These are phyloP conservation scores for Punctularia strigosozonata DNA, from an alignment of 768 basidiomycete species.

Conservation along the genomic window DNA sequence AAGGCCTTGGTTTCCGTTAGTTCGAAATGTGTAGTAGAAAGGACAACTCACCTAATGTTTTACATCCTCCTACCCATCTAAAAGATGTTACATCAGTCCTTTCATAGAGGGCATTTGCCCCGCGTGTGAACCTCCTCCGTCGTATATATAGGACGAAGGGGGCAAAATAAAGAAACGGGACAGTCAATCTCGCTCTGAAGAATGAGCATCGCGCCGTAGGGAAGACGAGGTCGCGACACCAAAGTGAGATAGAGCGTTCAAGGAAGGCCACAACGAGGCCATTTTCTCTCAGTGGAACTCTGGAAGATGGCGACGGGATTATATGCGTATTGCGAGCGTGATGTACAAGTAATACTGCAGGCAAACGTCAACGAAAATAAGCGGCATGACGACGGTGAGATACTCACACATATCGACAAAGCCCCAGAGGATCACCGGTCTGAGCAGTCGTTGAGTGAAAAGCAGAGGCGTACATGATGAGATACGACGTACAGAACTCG, in stretches of 20 bases:
- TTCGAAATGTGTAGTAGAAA: too few species aligned
- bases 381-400: neutral
- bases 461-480: neutral
- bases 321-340: too few species aligned
- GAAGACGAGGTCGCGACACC: conserved; percentile 50
- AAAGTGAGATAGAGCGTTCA: conserved; percentile 72
- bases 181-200: conserved; percentile 60
- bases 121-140: conserved; percentile 37
- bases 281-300: too few species aligned
- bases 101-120: conserved; percentile 24
- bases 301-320: too few species aligned
- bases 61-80: too few species aligned
- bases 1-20: too few species aligned
- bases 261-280: too few species aligned
- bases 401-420: conserved; percentile 8
- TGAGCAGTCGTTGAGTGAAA: conserved; percentile 11
- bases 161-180: conserved; percentile 29
- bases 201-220: conserved; percentile 73
- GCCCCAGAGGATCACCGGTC: conserved; percentile 24
- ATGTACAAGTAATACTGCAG: conserved; percentile 2
- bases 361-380: conserved; percentile 1
- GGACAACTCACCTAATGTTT: too few species aligned
- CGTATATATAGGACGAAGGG: conserved; percentile 16
- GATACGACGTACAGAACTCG: conserved; percentile 68
- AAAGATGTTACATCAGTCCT: too few species aligned